Percentiles rank a stretch among this genome's conserved stretches.
phyloP scores from a whole-genome alignment of 2,329 filamentous ascomycete species.

The Aspergillus awamori region DNA sequence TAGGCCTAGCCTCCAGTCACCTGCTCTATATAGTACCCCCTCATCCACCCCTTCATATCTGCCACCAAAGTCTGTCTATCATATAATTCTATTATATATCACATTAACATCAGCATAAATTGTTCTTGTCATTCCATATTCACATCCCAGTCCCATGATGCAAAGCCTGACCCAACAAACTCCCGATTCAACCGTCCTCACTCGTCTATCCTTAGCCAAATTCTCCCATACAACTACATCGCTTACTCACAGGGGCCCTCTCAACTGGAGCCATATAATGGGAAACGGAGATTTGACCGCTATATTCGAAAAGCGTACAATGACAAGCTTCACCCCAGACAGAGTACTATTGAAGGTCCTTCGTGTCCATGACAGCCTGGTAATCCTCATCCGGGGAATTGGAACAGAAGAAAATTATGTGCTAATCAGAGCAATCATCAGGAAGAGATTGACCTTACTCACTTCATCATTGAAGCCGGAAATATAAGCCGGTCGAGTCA shows the following conservation, averaged over 20 bases:
- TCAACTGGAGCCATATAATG: constrained; percentile 50
- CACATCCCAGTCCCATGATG: constrained; percentile 11
- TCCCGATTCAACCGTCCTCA: constrained; percentile 18
- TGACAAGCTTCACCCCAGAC: constrained; percentile 8
- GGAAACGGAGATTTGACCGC: constrained; percentile 40
- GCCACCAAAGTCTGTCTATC: background rate
- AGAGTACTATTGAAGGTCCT: constrained; percentile 38
- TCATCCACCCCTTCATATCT: background rate
- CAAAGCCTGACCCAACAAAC: constrained; percentile 13
- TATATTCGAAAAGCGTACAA: constrained; percentile 37
- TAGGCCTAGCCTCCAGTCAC: constrained; percentile 2
- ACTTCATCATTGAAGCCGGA: constrained; percentile 32
- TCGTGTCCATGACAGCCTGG: constrained; percentile 40
- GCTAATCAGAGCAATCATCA: constrained; percentile 19
- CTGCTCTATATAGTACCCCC: constrained; percentile 1
- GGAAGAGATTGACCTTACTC: constrained; percentile 47
- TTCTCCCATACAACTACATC: constrained; percentile 49
- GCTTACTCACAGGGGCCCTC: constrained; percentile 38
- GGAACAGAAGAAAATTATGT: constrained; percentile 1
- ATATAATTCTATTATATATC: background rate
- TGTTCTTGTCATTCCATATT: background rate
- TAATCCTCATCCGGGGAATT: constrained; percentile 23
- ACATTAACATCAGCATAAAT: background rate
- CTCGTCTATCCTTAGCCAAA: constrained; percentile 41
- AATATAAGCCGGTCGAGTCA: constrained; percentile 21